Percentiles rank a stretch among this genome's conserved stretches.
Conservation (phyloP, 1,284 basidiomycete genomes). For the Filobasidium uniguttulatum region DNA sequence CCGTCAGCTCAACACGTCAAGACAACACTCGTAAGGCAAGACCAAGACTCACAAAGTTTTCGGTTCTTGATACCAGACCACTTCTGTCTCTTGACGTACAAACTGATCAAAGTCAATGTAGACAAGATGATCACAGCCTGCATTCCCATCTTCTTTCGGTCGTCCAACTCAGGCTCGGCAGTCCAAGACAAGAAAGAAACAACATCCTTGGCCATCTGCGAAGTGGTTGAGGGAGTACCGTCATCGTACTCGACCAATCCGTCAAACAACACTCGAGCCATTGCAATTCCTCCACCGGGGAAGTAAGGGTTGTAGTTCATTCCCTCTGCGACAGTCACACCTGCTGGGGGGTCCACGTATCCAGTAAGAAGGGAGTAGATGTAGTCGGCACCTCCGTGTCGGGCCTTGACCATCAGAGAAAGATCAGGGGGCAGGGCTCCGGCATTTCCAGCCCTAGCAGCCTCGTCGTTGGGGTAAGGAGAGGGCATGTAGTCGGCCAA, state of each 20-base stretch:
- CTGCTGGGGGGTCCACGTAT: conserved; percentile 92
- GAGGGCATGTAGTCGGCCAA: conserved; percentile 90
- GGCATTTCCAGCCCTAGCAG: conserved; percentile 82
- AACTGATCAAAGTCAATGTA: conserved; percentile 58
- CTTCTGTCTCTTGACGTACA: conserved; percentile 92
- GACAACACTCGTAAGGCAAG: background rate
- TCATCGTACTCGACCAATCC: conserved; percentile 91
- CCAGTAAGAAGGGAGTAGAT: conserved; percentile 94
- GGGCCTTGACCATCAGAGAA: conserved; percentile 93
- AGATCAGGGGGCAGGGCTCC: conserved; percentile 96
- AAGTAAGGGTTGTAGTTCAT: conserved; percentile 98
- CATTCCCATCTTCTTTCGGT: conserved; percentile 62
- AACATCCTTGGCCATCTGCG: conserved; percentile 99
- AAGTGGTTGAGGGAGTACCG: conserved; percentile 87
- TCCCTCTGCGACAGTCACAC: conserved; percentile 88
- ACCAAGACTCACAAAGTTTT: conserved; percentile 50
- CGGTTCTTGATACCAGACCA: conserved; percentile 84
- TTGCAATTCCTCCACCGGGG: conserved; percentile 93
- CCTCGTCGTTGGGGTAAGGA: conserved; percentile 97
- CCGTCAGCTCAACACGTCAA: background rate
- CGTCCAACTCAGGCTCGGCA: conserved; percentile 94
- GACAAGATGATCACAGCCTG: conserved; percentile 77
- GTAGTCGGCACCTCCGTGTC: conserved; percentile 94
- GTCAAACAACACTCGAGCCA: conserved; percentile 94
- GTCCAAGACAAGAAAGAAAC: conserved; percentile 89